Evolutionary conservation across 75 land plant species (phyloP).

Genomic region (Pinus taeda): DNA sequence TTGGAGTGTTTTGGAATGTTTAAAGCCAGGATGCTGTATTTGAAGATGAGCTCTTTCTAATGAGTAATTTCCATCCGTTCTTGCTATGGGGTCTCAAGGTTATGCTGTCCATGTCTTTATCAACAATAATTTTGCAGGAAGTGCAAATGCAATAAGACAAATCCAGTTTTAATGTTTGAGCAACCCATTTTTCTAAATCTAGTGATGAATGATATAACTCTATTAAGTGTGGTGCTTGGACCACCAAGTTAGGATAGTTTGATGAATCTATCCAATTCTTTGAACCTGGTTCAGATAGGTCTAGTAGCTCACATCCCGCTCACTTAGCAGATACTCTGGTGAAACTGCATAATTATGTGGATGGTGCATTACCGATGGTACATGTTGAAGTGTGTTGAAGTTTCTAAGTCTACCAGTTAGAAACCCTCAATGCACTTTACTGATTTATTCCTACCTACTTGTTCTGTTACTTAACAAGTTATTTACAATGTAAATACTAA

Average conservation of each 20-base stretch:
- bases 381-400: constrained; percentile 59
- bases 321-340: constrained; percentile 86
- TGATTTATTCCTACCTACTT: too few relatives aligned
- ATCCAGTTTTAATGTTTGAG: constrained; percentile 15
- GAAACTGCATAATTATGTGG: constrained; percentile 74
- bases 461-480: too few relatives aligned
- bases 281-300: constrained; percentile 96
- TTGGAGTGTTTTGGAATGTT: too few relatives aligned
- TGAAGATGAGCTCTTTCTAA: constrained; percentile 51
- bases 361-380: constrained; percentile 61
- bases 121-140: constrained; percentile 72
- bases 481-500: too few relatives aligned
- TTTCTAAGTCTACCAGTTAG: too few relatives aligned
- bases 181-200: constrained; percentile 26
- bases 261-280: constrained; percentile 70
- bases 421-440: too few relatives aligned
- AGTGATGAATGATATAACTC: constrained; percentile 53
- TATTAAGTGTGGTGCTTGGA: constrained; percentile 72
- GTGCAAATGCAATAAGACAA: constrained; percentile 34
- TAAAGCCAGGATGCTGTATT: too few relatives aligned
- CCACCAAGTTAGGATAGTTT: constrained; percentile 29
- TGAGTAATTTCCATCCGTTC: constrained; percentile 37
- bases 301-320: constrained; percentile 89
- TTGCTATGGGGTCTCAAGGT: constrained; percentile 64
- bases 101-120: constrained; percentile 82